Base-by-base conservation (phyloP, 805 yeast genomes). In the Clavispora carvajalis region DNA sequence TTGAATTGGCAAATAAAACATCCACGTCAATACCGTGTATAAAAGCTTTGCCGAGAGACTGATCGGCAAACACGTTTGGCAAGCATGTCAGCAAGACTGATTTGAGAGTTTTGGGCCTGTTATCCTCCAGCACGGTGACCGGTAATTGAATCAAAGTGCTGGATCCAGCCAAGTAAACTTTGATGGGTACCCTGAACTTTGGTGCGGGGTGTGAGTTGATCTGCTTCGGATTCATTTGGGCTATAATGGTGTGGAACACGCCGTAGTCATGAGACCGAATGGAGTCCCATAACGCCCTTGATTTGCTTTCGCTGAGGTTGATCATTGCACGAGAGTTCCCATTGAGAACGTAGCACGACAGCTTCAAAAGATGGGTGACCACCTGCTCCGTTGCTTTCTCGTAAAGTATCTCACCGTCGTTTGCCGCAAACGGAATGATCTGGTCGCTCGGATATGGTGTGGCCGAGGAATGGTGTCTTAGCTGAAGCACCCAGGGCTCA, bases 311-410 rank as follows among this genome's bases (percentile, higher is more conserved):
- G 5, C 93, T 76, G 40, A 91, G 63, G 19, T 71, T 71, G 95
- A 91, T 84, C n/a, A 91, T 76, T 2, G 79, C 73, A 45, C 84
- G 87, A 5, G 95, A 73, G n/a, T 78, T 74, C 0, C 95, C 95
- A 48, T 82, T 79, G 26, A 85, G 58, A 0, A 88, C 77, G 53
- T 73, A 87, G 52, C 88, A 79, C 4, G 88, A 75, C 54, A 91
- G 97, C 53, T 93, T 91, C 56, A 88, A 63, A 44, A 80, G 88
- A 55, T 91, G 89, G 45, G 80, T 64, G 82, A 93, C 81, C 37
- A 76, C 71, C 37, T 71, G 74, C 34, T 61, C 69, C 43, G 78
- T 48, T 10, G 69, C 54, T 18, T 52, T 45, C 25, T 51, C 44
- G 47, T 63, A 65, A 40, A 58, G 53, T 3, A 53, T 38, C 8